phyloP scores from a whole-genome alignment of 1,284 basidiomycete species.

The Boletus mariae region DNA sequence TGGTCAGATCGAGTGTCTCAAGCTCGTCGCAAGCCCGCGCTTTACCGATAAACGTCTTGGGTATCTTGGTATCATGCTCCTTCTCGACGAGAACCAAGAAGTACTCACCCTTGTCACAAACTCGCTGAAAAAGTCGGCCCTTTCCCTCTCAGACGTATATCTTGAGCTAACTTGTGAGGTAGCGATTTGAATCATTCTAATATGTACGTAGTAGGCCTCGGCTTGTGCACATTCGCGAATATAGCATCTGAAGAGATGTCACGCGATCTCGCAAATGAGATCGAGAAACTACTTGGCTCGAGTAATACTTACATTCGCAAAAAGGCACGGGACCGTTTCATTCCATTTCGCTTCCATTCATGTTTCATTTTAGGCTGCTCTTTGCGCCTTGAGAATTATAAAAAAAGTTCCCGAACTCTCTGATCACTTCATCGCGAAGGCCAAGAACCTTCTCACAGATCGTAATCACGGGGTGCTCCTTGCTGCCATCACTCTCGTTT shows the following conservation, averaged over 20 bases:
- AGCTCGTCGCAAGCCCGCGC: constrained; percentile 96
- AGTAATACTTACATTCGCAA: constrained; percentile 99
- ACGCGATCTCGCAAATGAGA: constrained; percentile 92
- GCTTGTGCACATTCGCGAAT: constrained; percentile 97
- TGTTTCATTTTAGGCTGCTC: constrained; percentile 65
- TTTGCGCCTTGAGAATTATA: constrained; percentile 95
- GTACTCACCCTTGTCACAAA: constrained; percentile 98
- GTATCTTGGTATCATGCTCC: constrained; percentile 96
- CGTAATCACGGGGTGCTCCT: constrained; percentile 96
- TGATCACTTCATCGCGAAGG: constrained; percentile 88
- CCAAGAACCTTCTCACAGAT: constrained; percentile 90
- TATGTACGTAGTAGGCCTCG: constrained; percentile 98
- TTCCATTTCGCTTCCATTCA: constrained; percentile 4
- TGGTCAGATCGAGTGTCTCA: constrained; percentile 99
- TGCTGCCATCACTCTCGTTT: constrained; percentile 90
- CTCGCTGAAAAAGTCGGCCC: constrained; percentile 90
- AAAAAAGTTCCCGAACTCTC: constrained; percentile 96
- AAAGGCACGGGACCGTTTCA: constrained; percentile 59
- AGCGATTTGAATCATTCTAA: constrained; percentile 99
- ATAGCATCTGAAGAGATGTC: constrained; percentile 99
- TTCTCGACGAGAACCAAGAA: constrained; percentile 97
- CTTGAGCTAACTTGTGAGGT: constrained; percentile 8
- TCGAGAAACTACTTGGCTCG: constrained; percentile 95
- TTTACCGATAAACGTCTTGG: constrained; percentile 97
- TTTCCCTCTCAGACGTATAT: constrained; percentile 9